Evolutionary conservation across 768 basidiomycete genomes (phyloP).

Genomic region (Lyophyllum semitale): DNA sequence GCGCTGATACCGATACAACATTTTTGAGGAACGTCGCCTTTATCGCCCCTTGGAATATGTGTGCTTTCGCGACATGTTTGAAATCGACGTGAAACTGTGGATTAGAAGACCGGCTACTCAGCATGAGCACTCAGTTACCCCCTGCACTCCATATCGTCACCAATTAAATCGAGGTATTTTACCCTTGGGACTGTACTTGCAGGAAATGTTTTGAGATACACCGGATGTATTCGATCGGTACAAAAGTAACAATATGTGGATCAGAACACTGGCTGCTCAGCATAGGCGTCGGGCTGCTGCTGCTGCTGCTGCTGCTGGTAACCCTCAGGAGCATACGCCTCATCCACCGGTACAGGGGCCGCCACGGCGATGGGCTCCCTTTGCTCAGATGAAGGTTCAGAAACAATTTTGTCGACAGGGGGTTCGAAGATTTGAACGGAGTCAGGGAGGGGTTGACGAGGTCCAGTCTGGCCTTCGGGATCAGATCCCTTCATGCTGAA

Average conservation of each 20-base stretch:
- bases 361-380: constrained; percentile 64
- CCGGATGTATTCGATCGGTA: constrained; percentile 3
- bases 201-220: not conserved
- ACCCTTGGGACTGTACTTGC: no score
- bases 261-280: constrained; percentile 64
- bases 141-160: no score
- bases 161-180: no score
- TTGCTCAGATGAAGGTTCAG: constrained; percentile 89
- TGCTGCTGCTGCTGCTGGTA: constrained; percentile 40
- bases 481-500: constrained; percentile 95
- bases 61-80: no score
- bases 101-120: no score
- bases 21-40: no score
- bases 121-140: no score
- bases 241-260: constrained; percentile 22
- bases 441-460: constrained; percentile 93
- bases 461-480: constrained; percentile 87
- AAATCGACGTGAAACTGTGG: no score
- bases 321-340: constrained; percentile 43
- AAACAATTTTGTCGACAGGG: constrained; percentile 86
- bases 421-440: constrained; percentile 89
- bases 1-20: no score
- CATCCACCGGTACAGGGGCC: constrained; percentile 55
- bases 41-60: no score
- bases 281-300: constrained; percentile 34